phyloP scores from a whole-genome alignment of 148 eudicot genomes.

The Fagopyrum esculentum region DNA sequence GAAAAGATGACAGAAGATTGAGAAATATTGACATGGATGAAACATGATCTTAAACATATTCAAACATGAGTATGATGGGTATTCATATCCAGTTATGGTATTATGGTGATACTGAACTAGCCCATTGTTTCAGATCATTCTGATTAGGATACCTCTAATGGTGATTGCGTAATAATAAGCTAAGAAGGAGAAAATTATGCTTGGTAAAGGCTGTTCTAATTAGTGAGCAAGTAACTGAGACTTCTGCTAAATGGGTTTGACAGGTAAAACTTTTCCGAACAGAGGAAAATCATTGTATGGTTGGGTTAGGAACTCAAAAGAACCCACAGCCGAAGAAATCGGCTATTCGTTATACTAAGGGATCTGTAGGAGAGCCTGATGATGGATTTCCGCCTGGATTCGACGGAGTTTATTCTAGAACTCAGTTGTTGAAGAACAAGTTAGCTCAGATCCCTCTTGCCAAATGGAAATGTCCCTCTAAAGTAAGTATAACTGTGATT shows the following conservation, averaged over 20 bases:
- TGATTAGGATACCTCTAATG: not conserved
- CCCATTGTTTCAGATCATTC: too few relatives aligned
- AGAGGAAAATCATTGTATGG: constrained; percentile 65
- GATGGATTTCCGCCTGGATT: constrained; percentile 80
- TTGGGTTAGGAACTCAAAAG: constrained; percentile 56
- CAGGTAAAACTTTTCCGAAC: constrained; percentile 67
- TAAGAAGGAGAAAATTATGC: not conserved
- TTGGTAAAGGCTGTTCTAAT: too few relatives aligned
- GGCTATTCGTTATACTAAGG: constrained; percentile 25
- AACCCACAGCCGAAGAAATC: constrained; percentile 57
- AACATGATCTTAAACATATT: too few relatives aligned
- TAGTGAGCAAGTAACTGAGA: not conserved
- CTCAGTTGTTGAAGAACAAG: constrained; percentile 32
- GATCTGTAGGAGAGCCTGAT: constrained; percentile 24
- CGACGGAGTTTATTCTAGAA: constrained; percentile 51
- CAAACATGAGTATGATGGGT: not conserved
- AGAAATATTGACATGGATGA: too few relatives aligned
- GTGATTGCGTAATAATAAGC: not conserved
- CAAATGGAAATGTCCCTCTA: constrained; percentile 63
- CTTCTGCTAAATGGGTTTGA: not conserved
- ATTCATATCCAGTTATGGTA: too few relatives aligned
- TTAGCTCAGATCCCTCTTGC: constrained; percentile 50
- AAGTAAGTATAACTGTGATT: constrained; percentile 28
- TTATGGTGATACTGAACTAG: too few relatives aligned
- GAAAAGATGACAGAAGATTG: too few relatives aligned